Base-by-base conservation (phyloP, 768 basidiomycete species). In the Mycena leptocephala region DNA sequence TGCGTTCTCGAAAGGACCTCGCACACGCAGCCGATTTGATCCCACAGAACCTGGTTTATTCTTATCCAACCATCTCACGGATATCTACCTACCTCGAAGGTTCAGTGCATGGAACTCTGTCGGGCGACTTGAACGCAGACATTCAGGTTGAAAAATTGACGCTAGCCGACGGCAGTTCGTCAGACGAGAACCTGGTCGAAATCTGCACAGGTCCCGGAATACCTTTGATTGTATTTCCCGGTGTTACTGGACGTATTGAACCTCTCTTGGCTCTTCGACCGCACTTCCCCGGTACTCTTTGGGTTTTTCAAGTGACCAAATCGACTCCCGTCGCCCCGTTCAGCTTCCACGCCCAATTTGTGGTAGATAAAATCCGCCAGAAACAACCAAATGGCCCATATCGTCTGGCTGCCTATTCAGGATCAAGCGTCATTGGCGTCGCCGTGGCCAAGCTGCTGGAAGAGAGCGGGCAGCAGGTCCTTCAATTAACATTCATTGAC, bases 61-160 rank as follows among this genome's bases (percentile, higher is more conserved):
- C 62, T 1, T 20, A 51, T 9, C 67, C 68, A 1, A 72, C 68
- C n/a, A 71, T 74, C 24, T 41, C 68, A 26, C 32, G 41, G 28
- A 69, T 63, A 70, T 79, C 51, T 51, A 78, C 39, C 69, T 69
- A 46, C 26, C 63, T 79, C 5, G 30, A 43, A 3, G 26, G 46
- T 22, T 26, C 70, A 5, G 22, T 69, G 2, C 20, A 26, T 24
- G 77, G 68, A 2, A 24, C 22, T 8, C 1, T 22, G 10, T 2
- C n/a, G n/a, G n/a, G n/a, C n/a, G n/a, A n/a, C n/a, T n/a, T n/a
- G n/a, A n/a, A n/a, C n/a, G n/a, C n/a, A n/a, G n/a, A n/a, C n/a
- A n/a, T n/a, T n/a, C n/a, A n/a, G n/a, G n/a, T n/a, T n/a, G 32
- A 7, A 59, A 58, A 51, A 6, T 24, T 6, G 3, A 22, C 6